Conservation (phyloP, 305 asterid genomes). For the Rubia occidens region DNA sequence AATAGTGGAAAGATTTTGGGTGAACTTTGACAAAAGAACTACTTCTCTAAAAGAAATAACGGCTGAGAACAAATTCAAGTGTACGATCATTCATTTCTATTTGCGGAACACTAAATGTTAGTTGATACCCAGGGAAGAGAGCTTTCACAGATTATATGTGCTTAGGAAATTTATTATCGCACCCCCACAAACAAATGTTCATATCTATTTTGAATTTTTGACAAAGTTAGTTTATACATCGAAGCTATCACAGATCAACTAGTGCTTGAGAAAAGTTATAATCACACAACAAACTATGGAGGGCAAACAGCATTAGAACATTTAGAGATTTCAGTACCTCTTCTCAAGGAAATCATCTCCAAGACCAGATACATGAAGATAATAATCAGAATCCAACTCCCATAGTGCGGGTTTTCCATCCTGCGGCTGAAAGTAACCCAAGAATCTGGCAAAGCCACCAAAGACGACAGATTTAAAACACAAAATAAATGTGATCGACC, state of each 20-base stretch:
- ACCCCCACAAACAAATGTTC: neutral
- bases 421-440: conserved; percentile 95
- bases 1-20: too few species aligned
- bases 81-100: too few species aligned
- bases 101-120: neutral
- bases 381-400: conserved; percentile 98
- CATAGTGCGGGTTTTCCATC: conserved; percentile 97
- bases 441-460: conserved; percentile 54
- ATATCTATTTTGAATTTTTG: neutral
- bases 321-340: conserved; percentile 15
- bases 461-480: conserved; percentile 9
- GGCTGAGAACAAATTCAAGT: neutral
- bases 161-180: neutral
- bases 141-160: neutral
- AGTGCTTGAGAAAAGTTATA: neutral
- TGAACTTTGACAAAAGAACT: too few species aligned
- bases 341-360: conserved; percentile 76
- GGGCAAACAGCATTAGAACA: neutral
- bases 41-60: neutral
- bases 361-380: conserved; percentile 90
- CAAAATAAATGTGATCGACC: neutral
- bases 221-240: neutral
- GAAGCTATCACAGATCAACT: neutral
- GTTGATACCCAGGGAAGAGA: neutral
- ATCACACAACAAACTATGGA: neutral